Evolutionary conservation across 1,284 basidiomycete species (phyloP), one percentile per base, ranked within the genome.

Genomic region (Neolentinus lepideus): DNA sequence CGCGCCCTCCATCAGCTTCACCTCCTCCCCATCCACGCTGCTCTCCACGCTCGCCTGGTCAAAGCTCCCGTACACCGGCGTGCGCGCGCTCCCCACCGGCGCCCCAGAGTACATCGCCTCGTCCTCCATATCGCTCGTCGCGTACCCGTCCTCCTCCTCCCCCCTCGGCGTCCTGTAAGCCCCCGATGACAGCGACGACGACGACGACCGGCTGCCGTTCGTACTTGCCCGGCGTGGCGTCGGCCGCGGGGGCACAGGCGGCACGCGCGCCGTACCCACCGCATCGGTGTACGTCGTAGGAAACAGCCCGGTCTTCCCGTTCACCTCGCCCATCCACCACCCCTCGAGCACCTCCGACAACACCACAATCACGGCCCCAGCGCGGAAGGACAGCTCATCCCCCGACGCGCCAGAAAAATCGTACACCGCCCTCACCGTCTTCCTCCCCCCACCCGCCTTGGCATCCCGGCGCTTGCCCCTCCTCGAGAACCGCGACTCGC

Each of bases 281-380:
- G 77, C 71, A 61, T 89, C 85, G 2, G 83, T 85, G 67, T 91
- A 88, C 1, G 81, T 77, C 2, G 79, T 77, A 0, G 92, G 92
- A 76, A 94, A 93, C 43, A 93, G 65, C 8, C 91, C 91, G 46
- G 77, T 82, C 61, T 75, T 75, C 14, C 88, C 88, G 52, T 74
- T 71, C 26, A 84, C 65, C 67, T 90, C 83, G 12, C 91, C 91
- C 72, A 92, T 81, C 84, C 88, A 92, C 92, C 92, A 94, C 55
- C 83, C 90, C 56, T 88, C 86, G 33, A 90, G 73, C 0, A 92
- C 86, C 67, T 92, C 88, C 36, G 82, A 83, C 24, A 89, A 64
- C 19, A 93, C 84, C 19, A 77, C 67, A 56, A 94, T 86, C 60
- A 90, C 81, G 51, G 88, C 85, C 0, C 90, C 92, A 6, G 75